A percentile compares a stretch with the other conserved stretches of the same genome.
Conservation (phyloP, 2,329 filamentous ascomycete genomes). For the Sphaerulina populicola region DNA sequence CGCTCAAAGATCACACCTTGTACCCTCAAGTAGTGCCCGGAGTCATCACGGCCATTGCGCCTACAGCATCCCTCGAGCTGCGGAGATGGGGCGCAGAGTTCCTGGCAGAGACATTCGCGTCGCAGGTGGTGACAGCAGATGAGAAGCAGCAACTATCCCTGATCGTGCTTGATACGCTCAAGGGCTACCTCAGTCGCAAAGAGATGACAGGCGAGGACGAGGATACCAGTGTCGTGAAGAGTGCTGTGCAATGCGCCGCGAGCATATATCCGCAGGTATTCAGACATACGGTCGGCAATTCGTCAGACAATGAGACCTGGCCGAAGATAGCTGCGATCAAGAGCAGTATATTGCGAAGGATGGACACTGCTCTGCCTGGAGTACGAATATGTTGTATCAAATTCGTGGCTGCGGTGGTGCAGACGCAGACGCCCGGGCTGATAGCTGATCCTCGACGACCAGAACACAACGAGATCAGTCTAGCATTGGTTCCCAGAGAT, state of each 20-base stretch:
- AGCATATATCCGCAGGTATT: conserved; percentile 90
- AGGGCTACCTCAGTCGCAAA: conserved; percentile 38
- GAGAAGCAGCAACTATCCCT: conserved; percentile 65
- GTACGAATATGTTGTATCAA: conserved; percentile 94
- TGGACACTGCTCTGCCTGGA: conserved; percentile 69
- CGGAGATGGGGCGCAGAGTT: conserved; percentile 96
- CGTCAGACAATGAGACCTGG: conserved; percentile 74
- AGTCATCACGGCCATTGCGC: conserved; percentile 82
- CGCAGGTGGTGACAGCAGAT: conserved; percentile 66
- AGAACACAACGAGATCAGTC: conserved; percentile 73
- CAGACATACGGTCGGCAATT: conserved; percentile 84
- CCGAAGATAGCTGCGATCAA: conserved; percentile 84
- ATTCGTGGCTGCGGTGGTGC: conserved; percentile 85
- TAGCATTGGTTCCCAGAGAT: conserved; percentile 73
- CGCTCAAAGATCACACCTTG: conserved; percentile 75
- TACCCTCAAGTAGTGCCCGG: conserved; percentile 88
- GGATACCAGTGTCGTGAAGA: conserved; percentile 73
- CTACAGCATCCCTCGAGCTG: conserved; percentile 65
- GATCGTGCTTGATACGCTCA: conserved; percentile 69
- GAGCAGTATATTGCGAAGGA: conserved; percentile 74
- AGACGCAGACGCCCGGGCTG: conserved; percentile 79
- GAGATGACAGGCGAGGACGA: conserved; percentile 52
- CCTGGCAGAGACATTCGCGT: conserved; percentile 89
- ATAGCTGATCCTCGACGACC: conserved; percentile 75
- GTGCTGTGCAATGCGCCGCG: conserved; percentile 76